Base-by-base conservation (phyloP, 202 grass and related monocot species). In the Schoenoplectus triqueter region DNA sequence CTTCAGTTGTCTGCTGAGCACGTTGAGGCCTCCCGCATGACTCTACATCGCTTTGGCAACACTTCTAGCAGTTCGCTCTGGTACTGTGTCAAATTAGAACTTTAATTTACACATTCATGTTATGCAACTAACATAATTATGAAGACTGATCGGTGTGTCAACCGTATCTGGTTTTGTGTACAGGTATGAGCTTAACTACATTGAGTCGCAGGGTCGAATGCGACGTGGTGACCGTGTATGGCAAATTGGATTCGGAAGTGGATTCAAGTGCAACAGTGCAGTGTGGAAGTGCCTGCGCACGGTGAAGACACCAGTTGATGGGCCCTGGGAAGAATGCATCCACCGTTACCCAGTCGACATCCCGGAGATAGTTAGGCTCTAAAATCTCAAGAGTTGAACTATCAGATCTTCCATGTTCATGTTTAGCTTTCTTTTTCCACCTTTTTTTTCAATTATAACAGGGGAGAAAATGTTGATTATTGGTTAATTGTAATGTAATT, bases 61-160 rank as follows among this genome's bases (percentile, higher is more conserved):
- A 99, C 96, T 0, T 96, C 93, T 5, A 99, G 96, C 93, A 99
- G 96, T 90, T 99, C 96, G 0, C 90, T 99, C 62, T 99, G 96
- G 96, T 98, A 93, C 91, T 10, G 5, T 18, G 3, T 70, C 55
- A 48, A 65, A 63, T 17, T 47, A 82, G 44, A 63, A 61, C 14
- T 46, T 80, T 17, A 64, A 42, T 51, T 65, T 46, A 65, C 5
- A 51, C 21, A 56, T 19, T 10, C 10, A 59, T 61, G 49, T 7
- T 1, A 56, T 62, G 10, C 48, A 65, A 31, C 31, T 55, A 80
- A 47, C 50, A 64, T 46, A 18, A 40, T 49, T 81, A 48, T 65
- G 62, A 10, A 46, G 45, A 65, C 31, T 63, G 44, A 65, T 81
- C 14, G 5, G 50, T 21, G 41, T 45, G 3, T 50, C 61, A 65